These are phyloP conservation scores for Xerocomus nothofagi DNA, from an alignment of 1,284 basidiomycete genomes.

Conservation along the genomic window DNA sequence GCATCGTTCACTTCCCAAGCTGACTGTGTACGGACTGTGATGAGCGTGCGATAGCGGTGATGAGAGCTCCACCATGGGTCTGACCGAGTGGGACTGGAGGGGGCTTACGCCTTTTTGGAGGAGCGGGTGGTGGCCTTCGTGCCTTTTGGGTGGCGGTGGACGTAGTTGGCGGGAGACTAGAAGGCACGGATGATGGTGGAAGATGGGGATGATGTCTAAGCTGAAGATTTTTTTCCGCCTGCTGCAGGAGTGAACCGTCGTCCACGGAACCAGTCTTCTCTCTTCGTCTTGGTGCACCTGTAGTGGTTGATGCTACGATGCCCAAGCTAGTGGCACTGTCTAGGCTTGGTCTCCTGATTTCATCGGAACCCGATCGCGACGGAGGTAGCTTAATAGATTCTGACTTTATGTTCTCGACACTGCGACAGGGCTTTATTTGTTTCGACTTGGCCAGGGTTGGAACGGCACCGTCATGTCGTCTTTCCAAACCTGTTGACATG, in stretches of 20 bases:
- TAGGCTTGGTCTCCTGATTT: slow-evolving; percentile 45
- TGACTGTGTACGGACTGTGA: slow-evolving; percentile 12
- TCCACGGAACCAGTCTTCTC: slow-evolving; percentile 38
- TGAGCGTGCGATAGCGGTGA: slow-evolving; percentile 49
- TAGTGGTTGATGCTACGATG: slow-evolving; percentile 40
- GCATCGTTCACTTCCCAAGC: slow-evolving; percentile 18
- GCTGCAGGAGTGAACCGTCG: slow-evolving; percentile 20
- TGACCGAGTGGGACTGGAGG: slow-evolving; percentile 57
- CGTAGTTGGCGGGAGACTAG: slow-evolving; percentile 14
- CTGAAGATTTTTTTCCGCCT: slow-evolving; percentile 16
- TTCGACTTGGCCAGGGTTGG: slow-evolving; percentile 37
- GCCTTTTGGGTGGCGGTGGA: slow-evolving; percentile 12
- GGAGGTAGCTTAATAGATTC: slow-evolving; percentile 20
- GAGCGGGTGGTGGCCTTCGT: slow-evolving; percentile 47
- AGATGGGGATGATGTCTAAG: slow-evolving; percentile 16
- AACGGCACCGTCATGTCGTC: slow-evolving; percentile 21
- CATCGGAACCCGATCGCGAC: slow-evolving; percentile 40
- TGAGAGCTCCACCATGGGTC: slow-evolving; percentile 47
- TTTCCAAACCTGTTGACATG: slow-evolving; percentile 34
- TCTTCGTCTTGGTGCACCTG: slow-evolving; percentile 24
- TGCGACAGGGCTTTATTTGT: slow-evolving; percentile 58
- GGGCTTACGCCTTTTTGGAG: slow-evolving; percentile 62
- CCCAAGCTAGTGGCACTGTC: slow-evolving; percentile 54
- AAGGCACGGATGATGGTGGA: slow-evolving; percentile 19
- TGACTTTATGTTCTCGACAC: slow-evolving; percentile 52